Percentiles rank a stretch among this genome's conserved stretches.
Evolutionary conservation across 2,329 filamentous ascomycete species (phyloP).

Genomic region (Apiospora phragmitis): DNA sequence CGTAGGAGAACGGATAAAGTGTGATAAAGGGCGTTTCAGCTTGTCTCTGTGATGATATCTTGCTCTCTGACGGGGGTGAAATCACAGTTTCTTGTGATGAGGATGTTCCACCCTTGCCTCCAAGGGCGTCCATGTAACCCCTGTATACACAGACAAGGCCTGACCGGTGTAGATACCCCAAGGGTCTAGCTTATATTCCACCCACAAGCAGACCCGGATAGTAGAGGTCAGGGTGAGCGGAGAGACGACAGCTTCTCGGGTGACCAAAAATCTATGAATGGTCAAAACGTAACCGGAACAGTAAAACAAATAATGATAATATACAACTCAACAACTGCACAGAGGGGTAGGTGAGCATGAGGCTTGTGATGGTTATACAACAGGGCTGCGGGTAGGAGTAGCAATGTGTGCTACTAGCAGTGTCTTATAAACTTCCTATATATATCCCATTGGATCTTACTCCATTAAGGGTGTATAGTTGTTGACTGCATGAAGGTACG

Average conservation of each 20-base stretch:
- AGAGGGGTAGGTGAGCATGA: neutral
- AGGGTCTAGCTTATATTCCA: neutral
- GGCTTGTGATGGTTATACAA: neutral
- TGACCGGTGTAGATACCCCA: neutral
- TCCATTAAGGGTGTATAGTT: neutral
- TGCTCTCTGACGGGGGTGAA: neutral
- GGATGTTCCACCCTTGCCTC: neutral
- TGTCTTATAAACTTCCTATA: neutral
- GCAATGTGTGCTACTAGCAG: neutral
- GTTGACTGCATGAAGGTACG: neutral
- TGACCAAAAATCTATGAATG: neutral
- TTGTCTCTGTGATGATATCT: neutral
- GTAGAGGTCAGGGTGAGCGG: neutral
- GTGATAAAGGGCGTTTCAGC: neutral
- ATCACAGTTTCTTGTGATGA: constrained; percentile 16
- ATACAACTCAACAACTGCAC: neutral
- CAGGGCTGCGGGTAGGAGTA: neutral
- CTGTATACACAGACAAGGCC: neutral
- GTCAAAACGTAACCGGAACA: neutral
- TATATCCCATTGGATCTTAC: neutral
- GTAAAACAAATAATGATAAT: neutral
- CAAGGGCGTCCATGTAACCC: constrained; percentile 11
- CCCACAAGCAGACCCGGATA: neutral
- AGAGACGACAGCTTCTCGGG: neutral
- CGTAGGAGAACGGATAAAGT: neutral